Conservation (phyloP, 805 yeast genomes). For the Isabelozyma rhagii region DNA sequence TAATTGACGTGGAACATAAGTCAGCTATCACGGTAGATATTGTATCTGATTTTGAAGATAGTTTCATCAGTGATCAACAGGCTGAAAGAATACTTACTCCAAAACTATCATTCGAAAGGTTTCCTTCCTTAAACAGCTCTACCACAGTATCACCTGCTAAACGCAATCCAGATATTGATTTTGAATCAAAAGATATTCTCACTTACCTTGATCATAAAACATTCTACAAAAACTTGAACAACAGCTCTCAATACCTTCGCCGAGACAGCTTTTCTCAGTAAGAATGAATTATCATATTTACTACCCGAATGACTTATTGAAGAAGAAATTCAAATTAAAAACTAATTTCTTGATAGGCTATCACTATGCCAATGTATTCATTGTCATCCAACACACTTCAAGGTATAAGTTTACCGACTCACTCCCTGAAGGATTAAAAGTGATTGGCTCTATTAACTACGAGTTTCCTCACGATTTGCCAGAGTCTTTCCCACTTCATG, state of each 20-base stretch:
- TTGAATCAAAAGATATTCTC: background rate
- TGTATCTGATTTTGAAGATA: background rate
- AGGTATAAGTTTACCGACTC: background rate
- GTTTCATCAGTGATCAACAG: background rate
- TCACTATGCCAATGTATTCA: constrained; percentile 15
- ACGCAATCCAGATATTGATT: background rate
- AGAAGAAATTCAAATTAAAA: constrained; percentile 3
- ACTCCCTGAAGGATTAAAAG: constrained; percentile 10
- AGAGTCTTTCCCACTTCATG: background rate
- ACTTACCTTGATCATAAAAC: background rate
- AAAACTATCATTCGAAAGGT: background rate
- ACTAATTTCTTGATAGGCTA: constrained; percentile 20
- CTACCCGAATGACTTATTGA: constrained; percentile 30
- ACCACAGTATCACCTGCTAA: background rate
- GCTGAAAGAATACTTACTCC: background rate
- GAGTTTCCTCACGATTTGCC: background rate
- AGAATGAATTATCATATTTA: constrained; percentile 23
- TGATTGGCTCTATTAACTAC: constrained; percentile 14
- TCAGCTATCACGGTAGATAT: background rate
- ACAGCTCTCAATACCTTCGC: constrained; percentile 40
- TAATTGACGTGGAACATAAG: background rate
- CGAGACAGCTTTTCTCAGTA: constrained; percentile 38
- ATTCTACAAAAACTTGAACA: constrained; percentile 28
- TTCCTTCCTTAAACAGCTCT: background rate
- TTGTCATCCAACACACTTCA: constrained; percentile 14